These are phyloP conservation scores for Symbiotaphrina buchneri DNA, from an alignment of 495 filamentous ascomycete genomes.

Conservation along the genomic window DNA sequence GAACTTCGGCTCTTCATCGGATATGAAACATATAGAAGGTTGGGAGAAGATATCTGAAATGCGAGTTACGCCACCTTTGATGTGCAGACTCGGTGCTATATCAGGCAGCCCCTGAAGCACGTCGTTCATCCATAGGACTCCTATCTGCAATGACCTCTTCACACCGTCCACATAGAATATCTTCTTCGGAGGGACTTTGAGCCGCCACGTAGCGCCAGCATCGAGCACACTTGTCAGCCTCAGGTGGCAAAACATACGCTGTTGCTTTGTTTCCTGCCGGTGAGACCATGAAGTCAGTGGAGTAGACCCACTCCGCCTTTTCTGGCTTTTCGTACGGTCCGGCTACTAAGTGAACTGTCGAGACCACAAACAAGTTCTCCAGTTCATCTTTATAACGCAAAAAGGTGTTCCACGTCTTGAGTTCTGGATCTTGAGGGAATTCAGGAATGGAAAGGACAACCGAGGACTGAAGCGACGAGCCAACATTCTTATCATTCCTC, in stretches of 20 bases:
- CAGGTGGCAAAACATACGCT: slow-evolving; percentile 44
- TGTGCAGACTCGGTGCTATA: no score
- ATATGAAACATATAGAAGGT: no score
- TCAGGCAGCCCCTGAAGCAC: no score
- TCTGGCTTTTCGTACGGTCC: slow-evolving; percentile 12
- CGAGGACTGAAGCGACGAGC: slow-evolving; percentile 43
- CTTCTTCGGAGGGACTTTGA: background rate
- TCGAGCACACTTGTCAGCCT: slow-evolving; percentile 49
- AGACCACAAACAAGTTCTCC: slow-evolving; percentile 56
- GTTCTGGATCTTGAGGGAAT: slow-evolving; percentile 3
- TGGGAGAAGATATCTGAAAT: no score
- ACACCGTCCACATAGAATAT: slow-evolving; percentile 1
- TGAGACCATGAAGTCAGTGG: slow-evolving; percentile 25
- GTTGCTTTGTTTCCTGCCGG: slow-evolving; percentile 19
- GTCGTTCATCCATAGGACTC: no score
- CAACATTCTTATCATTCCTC: slow-evolving; percentile 22
- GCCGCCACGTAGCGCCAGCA: slow-evolving; percentile 66
- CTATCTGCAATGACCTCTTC: background rate
- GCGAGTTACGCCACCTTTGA: no score
- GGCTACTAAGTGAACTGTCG: slow-evolving; percentile 26
- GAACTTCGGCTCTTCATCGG: no score
- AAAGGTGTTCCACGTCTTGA: slow-evolving; percentile 16
- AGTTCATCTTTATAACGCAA: slow-evolving; percentile 36
- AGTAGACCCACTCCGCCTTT: slow-evolving; percentile 29
- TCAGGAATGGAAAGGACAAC: slow-evolving; percentile 21